These are phyloP conservation scores for Stenogyne calaminthoides DNA, from an alignment of 305 asterid species.

Conservation along the genomic window DNA sequence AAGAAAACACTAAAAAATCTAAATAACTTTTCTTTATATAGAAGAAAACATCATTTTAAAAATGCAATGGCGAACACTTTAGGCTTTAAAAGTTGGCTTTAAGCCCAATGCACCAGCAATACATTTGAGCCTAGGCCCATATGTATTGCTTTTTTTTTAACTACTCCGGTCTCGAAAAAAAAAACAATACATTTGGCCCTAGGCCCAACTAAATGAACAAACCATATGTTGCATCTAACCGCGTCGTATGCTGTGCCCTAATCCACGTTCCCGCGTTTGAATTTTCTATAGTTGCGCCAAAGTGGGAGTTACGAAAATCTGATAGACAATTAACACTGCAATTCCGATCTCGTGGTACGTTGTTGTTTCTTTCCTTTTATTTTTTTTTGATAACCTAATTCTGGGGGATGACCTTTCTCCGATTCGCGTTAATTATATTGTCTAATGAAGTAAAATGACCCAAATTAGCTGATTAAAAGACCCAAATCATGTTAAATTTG, in stretches of 20 bases:
- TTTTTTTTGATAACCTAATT: neutral
- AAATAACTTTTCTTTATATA: too few species aligned
- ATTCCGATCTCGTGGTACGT: neutral
- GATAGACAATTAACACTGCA: neutral
- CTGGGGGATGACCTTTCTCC: neutral
- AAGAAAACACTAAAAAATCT: too few species aligned
- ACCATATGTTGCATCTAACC: neutral
- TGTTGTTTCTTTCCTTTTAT: neutral
- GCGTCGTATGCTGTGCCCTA: constrained; percentile 15
- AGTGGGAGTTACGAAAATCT: neutral
- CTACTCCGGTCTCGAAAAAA: too few species aligned
- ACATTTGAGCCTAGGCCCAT: too few species aligned
- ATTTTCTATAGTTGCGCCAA: neutral
- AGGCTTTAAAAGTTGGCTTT: too few species aligned
- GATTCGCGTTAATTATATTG: neutral
- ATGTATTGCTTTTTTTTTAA: too few species aligned
- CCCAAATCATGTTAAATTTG: neutral
- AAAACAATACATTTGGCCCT: neutral
- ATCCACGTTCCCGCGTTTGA: neutral
- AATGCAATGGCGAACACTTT: too few species aligned
- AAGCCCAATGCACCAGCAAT: neutral
- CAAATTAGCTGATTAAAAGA: neutral
- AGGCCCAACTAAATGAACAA: neutral
- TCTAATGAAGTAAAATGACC: neutral
- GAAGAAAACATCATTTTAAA: too few species aligned